Percentiles rank a stretch among this genome's conserved stretches.
Conservation (phyloP, 2,329 filamentous ascomycete species). For the Colletotrichum sansevieriae region DNA sequence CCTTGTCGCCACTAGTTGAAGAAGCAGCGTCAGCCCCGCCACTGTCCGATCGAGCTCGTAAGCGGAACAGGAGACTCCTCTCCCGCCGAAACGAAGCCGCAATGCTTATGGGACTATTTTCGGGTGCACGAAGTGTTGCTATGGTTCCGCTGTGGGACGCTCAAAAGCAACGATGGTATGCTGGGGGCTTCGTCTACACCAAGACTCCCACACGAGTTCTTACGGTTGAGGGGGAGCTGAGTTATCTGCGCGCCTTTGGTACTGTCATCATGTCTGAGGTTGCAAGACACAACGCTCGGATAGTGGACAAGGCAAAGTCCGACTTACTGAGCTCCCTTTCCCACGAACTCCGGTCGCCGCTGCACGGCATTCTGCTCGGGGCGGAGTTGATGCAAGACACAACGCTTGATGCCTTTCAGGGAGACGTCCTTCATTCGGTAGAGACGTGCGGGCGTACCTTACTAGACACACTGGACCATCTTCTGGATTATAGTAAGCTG, state of each 20-base stretch:
- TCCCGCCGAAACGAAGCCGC: slow-evolving; percentile 46
- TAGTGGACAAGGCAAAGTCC: slow-evolving; percentile 63
- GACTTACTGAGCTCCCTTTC: slow-evolving; percentile 72
- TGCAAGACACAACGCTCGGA: slow-evolving; percentile 55
- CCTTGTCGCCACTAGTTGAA: not conserved
- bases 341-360: slow-evolving; percentile 71
- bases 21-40: not conserved
- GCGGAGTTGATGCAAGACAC: slow-evolving; percentile 68
- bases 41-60: not conserved
- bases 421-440: slow-evolving; percentile 58
- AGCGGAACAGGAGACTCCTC: slow-evolving; percentile 7
- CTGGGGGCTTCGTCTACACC: slow-evolving; percentile 65
- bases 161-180: slow-evolving; percentile 60
- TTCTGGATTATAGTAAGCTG: slow-evolving; percentile 59
- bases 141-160: slow-evolving; percentile 64
- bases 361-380: slow-evolving; percentile 71
- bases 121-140: slow-evolving; percentile 59
- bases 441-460: slow-evolving; percentile 60
- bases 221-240: slow-evolving; percentile 61
- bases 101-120: slow-evolving; percentile 53
- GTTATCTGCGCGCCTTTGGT: slow-evolving; percentile 64
- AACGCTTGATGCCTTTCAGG: slow-evolving; percentile 56
- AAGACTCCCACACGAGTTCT: slow-evolving; percentile 58
- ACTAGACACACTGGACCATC: slow-evolving; percentile 62
- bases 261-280: slow-evolving; percentile 70